Conservation (phyloP, 139 green algal species). For the Choricystis sp. region DNA sequence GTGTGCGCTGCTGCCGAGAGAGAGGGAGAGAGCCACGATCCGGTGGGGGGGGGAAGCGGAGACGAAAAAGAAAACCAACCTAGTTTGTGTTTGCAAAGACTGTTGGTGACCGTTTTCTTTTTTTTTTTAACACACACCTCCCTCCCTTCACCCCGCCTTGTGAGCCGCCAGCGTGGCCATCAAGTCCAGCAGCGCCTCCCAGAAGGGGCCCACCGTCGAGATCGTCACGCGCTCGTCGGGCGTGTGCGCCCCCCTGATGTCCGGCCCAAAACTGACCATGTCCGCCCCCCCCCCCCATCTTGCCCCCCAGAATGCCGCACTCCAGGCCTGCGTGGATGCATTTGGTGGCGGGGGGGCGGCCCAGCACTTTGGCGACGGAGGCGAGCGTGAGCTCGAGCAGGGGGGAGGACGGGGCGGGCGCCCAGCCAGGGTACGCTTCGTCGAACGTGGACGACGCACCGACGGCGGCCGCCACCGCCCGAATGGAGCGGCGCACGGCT, state of each 20-base stretch:
- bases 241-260: slow-evolving; percentile 51
- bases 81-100: too few species aligned
- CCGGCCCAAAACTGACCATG: slow-evolving; percentile 51
- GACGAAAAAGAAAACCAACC: too few species aligned
- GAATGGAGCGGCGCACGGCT: slow-evolving; percentile 13
- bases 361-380: slow-evolving; percentile 17
- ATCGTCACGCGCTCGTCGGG: slow-evolving; percentile 48
- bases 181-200: slow-evolving; percentile 28
- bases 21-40: too few species aligned
- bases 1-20: too few species aligned
- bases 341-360: slow-evolving; percentile 17
- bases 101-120: too few species aligned
- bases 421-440: slow-evolving; percentile 54
- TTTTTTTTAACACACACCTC: too few species aligned
- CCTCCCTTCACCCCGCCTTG: background rate
- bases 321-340: slow-evolving; percentile 66
- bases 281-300: slow-evolving; percentile 36
- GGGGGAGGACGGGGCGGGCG: slow-evolving; percentile 24
- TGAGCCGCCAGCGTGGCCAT: slow-evolving; percentile 24
- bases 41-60: too few species aligned
- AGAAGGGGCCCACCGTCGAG: slow-evolving; percentile 45
- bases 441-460: slow-evolving; percentile 9
- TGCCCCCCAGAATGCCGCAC: slow-evolving; percentile 61
- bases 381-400: slow-evolving; percentile 25
- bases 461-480: slow-evolving; percentile 9